Evolutionary conservation across 768 basidiomycete genomes (phyloP), one percentile per base, ranked within the genome.

Genomic region (Strobilomyces dryophilus): DNA sequence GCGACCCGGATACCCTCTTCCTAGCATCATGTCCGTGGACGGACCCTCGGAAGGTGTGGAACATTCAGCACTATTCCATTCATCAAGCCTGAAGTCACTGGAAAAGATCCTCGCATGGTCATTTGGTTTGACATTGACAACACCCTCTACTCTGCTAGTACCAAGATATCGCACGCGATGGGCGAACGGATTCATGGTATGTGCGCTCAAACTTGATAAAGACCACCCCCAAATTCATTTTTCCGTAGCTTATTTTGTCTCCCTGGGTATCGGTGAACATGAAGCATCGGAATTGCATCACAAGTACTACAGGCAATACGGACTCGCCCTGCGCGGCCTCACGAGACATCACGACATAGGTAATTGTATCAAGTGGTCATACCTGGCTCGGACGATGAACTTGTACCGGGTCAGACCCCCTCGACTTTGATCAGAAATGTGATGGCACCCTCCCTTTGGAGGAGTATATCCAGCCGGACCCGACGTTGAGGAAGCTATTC

Each of bases 101-200:
- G 21, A 35, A 53, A 56, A 67, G 87, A 89, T 74, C 76, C 80
- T 36, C 80, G 83, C 14, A 69, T 69, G 55, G 70, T 91, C 45
- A 76, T 90, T 47, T 92, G 84, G 80, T 82, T 93, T 55, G 91
- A 92, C 64, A 89, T 93, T 53, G 92, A 93, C 69, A 92, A 94
- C 61, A 92, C 90, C 3, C 76, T 94, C 15, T 94, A 93, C 67
- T 88, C 89, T 8, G 81, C 87, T 1, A 84, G 79, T 60, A 75
- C 83, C 18, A 82, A 77, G 66, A 89, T 93, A 48, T 83, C 85
- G 5, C 81, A 87, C 56, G 84, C 80, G 17, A 92, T 94, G 92
- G 84, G 85, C 12, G 69, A 83, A 55, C 80, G 82, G 47, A 92
- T 92, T 47, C 89, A 91, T 61, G 81, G 91, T 85, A 59, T 44